Evolutionary conservation across 257 asterid genomes (phyloP).

Genomic region (Salvia hispanica): DNA sequence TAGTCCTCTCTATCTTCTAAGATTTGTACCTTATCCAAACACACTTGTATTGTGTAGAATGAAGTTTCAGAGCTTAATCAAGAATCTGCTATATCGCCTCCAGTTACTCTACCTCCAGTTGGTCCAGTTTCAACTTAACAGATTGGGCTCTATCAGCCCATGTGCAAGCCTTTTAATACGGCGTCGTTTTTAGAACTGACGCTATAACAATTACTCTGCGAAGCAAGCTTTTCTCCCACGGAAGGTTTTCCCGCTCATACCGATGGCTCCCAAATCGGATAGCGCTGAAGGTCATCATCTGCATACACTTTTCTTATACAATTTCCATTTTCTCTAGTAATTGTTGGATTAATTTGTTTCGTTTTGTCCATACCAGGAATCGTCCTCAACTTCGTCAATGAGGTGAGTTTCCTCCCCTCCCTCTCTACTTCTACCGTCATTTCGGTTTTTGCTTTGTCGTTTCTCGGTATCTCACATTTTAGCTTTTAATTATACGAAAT

Average conservation of each 20-base stretch:
- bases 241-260: slow-evolving; percentile 49
- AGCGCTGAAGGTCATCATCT: slow-evolving; percentile 64
- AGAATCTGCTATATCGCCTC: slow-evolving; percentile 17
- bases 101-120: slow-evolving; percentile 26
- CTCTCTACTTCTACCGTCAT: background rate
- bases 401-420: slow-evolving; percentile 44
- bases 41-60: background rate
- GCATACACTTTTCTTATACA: too few relatives aligned
- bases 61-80: too few relatives aligned
- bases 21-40: slow-evolving; percentile 42
- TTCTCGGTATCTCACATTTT: too few relatives aligned
- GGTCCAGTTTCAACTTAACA: background rate
- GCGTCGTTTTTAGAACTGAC: slow-evolving; percentile 15
- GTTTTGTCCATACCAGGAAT: slow-evolving; percentile 52
- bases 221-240: slow-evolving; percentile 24
- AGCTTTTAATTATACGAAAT: background rate
- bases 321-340: background rate
- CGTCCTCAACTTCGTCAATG: slow-evolving; percentile 91
- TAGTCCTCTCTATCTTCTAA: background rate
- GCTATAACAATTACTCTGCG: slow-evolving; percentile 13
- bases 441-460: background rate
- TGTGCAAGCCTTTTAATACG: background rate
- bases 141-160: background rate
- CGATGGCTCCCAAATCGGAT: slow-evolving; percentile 90
- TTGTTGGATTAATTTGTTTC: background rate